phyloP scores from a whole-genome alignment of 139 green algal species.

The Astrephomene gubernaculifera region DNA sequence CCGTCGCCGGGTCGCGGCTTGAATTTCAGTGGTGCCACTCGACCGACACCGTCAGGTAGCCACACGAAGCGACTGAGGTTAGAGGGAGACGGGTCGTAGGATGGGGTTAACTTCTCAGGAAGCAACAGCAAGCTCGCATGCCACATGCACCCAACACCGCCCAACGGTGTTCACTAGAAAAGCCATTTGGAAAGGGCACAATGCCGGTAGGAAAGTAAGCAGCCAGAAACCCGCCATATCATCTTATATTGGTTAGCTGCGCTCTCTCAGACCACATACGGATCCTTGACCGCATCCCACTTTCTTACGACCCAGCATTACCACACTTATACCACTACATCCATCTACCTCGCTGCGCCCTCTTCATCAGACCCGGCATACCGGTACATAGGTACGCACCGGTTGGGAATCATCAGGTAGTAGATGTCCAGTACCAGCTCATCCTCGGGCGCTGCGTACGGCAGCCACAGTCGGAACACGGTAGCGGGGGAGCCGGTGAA shows the following conservation, averaged over 20 bases:
- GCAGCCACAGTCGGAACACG: constrained; percentile 47
- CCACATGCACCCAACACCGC: too few relatives aligned
- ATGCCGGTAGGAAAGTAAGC: too few relatives aligned
- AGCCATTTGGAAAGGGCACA: too few relatives aligned
- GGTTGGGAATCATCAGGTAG: constrained; percentile 39
- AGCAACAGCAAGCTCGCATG: too few relatives aligned
- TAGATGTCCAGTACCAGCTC: constrained; percentile 53
- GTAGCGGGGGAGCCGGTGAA: constrained; percentile 54
- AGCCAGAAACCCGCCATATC: too few relatives aligned
- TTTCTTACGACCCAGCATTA: neutral
- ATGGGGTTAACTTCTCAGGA: too few relatives aligned
- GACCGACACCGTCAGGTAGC: neutral
- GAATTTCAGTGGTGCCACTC: neutral
- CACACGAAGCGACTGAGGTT: constrained; percentile 10
- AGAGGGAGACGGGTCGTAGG: neutral
- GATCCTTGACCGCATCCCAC: too few relatives aligned
- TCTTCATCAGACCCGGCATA: constrained; percentile 40
- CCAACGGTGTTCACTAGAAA: too few relatives aligned
- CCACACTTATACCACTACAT: neutral
- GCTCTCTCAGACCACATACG: too few relatives aligned
- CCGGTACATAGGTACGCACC: too few relatives aligned
- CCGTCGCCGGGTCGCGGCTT: constrained; percentile 23
- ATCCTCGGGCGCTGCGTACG: constrained; percentile 46
- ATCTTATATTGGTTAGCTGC: neutral
- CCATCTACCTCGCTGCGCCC: neutral